phyloP scores from a whole-genome alignment of 768 basidiomycete species.

The Ramaria rubella region DNA sequence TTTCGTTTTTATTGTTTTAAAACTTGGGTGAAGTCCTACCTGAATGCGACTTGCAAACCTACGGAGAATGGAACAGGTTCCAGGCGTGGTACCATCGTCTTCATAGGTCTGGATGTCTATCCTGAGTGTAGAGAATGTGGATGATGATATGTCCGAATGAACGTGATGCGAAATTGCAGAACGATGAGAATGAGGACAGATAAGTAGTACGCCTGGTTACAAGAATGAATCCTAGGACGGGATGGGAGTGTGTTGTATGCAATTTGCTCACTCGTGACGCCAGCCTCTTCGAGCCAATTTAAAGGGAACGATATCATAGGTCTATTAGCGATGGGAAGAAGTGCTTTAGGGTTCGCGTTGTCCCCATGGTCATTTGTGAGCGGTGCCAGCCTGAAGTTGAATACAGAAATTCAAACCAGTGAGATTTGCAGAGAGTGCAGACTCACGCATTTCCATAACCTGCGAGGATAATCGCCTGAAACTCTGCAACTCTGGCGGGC shows the following conservation, averaged over 20 bases:
- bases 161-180: constrained; percentile 77
- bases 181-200: constrained; percentile 76
- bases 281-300: constrained; percentile 81
- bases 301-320: constrained; percentile 82
- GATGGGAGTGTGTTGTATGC: no score
- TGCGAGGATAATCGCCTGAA: constrained; percentile 80
- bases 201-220: constrained; percentile 69
- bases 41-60: constrained; percentile 71
- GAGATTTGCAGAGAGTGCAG: constrained; percentile 2
- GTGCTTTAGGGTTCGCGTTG: constrained; percentile 76
- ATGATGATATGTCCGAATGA: constrained; percentile 62
- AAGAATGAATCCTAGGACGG: background rate
- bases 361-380: constrained; percentile 75
- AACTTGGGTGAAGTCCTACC: constrained; percentile 19
- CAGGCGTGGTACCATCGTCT: constrained; percentile 59
- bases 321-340: constrained; percentile 81
- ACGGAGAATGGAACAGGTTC: constrained; percentile 69
- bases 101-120: constrained; percentile 80
- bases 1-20: background rate
- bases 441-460: constrained; percentile 90
- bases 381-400: constrained; percentile 52
- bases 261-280: constrained; percentile 72
- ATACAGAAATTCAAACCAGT: constrained; percentile 7
- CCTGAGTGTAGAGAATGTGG: constrained; percentile 51
- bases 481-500: constrained; percentile 41